Conservation (phyloP, 768 basidiomycete genomes). For the Suillus alpinus region DNA sequence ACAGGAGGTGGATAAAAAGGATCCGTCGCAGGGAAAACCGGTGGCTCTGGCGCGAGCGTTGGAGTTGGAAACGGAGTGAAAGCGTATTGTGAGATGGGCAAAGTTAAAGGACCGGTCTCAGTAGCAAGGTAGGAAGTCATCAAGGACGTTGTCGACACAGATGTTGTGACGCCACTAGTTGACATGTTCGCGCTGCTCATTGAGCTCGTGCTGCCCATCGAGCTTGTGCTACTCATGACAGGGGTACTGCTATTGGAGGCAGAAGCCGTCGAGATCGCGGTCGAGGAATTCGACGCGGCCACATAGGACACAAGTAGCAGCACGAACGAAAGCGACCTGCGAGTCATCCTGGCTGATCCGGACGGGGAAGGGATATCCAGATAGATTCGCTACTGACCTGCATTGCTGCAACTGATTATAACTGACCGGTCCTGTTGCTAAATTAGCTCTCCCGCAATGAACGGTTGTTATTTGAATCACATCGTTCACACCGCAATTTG, state of each 20-base stretch:
- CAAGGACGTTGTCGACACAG: constrained; percentile 8
- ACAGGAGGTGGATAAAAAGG: constrained; percentile 58
- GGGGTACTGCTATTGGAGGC: constrained; percentile 2
- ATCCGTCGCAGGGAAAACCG: constrained; percentile 51
- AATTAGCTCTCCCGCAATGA: constrained; percentile 1
- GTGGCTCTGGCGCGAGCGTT: constrained; percentile 49
- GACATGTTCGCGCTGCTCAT: background rate
- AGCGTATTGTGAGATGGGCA: constrained; percentile 39
- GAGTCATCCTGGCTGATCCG: constrained; percentile 15
- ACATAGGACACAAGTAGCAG: constrained; percentile 12
- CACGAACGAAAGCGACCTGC: constrained; percentile 10
- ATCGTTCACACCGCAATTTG: background rate
- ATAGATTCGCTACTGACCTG: background rate
- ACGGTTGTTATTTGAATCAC: background rate
- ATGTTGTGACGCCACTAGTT: background rate
- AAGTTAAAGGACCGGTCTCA: constrained; percentile 23
- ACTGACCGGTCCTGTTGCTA: background rate
- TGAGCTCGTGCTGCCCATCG: background rate
- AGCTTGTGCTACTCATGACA: constrained; percentile 7
- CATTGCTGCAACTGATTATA: constrained; percentile 5
- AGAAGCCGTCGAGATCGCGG: constrained; percentile 4
- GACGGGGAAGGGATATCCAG: constrained; percentile 2
- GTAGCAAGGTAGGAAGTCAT: constrained; percentile 9
- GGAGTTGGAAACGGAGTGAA: constrained; percentile 66
- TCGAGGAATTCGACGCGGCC: background rate